These are phyloP conservation scores for Geotrichum australiense DNA, from an alignment of 1,139 yeast species.

Conservation along the genomic window DNA sequence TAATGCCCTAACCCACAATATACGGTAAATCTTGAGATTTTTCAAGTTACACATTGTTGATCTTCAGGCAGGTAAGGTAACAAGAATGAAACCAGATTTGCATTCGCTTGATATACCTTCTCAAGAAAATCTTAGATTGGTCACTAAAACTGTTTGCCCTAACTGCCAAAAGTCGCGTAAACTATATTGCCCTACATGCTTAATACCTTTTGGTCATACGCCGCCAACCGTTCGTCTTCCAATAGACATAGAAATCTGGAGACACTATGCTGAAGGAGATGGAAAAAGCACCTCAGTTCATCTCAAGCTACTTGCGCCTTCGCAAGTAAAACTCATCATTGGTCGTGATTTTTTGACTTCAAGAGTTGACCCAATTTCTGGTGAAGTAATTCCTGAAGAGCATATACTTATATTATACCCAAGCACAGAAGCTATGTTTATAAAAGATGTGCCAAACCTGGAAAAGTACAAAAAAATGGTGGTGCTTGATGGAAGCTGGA, in stretches of 20 bases:
- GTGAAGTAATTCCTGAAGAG: too few species aligned
- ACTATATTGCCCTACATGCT: conserved; percentile 1
- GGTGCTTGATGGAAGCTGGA: conserved; percentile 4
- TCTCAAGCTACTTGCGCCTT: not conserved
- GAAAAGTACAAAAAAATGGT: not conserved
- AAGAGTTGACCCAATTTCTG: too few species aligned
- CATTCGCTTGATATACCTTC: not conserved
- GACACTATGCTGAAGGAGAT: conserved; percentile 5
- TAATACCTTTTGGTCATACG: not conserved
- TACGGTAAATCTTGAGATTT: too few species aligned
- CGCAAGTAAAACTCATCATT: too few species aligned
- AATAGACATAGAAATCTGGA: conserved; percentile 1
- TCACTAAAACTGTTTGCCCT: conserved; percentile 1
- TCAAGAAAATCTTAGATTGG: not conserved
- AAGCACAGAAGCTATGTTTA: not conserved
- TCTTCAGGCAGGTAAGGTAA: too few species aligned
- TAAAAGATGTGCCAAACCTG: not conserved
- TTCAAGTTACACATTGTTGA: too few species aligned
- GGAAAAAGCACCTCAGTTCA: conserved; percentile 7
- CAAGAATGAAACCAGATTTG: not conserved
- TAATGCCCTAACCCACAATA: too few species aligned
- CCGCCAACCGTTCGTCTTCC: conserved; percentile 1
- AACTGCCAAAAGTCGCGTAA: not conserved
- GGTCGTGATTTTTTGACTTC: too few species aligned
- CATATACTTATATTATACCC: conserved; percentile 3